Base-by-base conservation (phyloP, 257 asterid species). In the Perilla frutescens region DNA sequence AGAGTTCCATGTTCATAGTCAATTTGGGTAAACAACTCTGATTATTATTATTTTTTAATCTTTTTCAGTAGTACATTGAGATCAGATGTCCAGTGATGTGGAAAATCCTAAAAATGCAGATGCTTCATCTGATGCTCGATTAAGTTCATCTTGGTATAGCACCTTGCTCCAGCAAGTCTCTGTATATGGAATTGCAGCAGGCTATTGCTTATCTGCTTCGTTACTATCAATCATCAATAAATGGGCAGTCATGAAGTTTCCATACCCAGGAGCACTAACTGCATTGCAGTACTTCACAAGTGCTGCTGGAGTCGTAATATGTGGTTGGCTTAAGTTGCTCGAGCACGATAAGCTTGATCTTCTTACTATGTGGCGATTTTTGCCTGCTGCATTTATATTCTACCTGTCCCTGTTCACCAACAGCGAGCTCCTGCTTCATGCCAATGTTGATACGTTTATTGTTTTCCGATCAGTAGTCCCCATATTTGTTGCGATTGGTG, bases 181-280 rank as follows among this genome's bases (percentile, higher is more conserved):
- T 0, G 83, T 91, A 14, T 94, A 94, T 70, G 98, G 98, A 49
- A 63, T 94, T 34, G 97, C 98, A 12, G 94, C 88, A n/a, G 98
- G 97, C 14, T 91, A 94, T 76, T 91, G 97, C 81, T 11, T 94
- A 51, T 91, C 98, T 6, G 98, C 97, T 36, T 90, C 96, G 3
- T 74, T 94, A 68, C 88, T 94, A 5, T 88, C 96, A 13, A 94
- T 94, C 80, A 94, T 94, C 79, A 94, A 91, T 72, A 91, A 94
- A 84, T 94, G 97, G 98, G 97, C 98, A 20, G 84, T 94, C 32
- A 94, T 91, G 98, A 94, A 84, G 81, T 94, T 94, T 59, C 98
- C 97, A 6, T 94, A 91, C 79, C 98, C 98, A 0, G 98, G 97
- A 26, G 96, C 98, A 20, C 83, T 94, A 41, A 94, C 97, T 3